A percentile compares a stretch with the other conserved stretches of the same genome.
phyloP scores from a whole-genome alignment of 345 rosid genomes.

The Linum tenue region DNA sequence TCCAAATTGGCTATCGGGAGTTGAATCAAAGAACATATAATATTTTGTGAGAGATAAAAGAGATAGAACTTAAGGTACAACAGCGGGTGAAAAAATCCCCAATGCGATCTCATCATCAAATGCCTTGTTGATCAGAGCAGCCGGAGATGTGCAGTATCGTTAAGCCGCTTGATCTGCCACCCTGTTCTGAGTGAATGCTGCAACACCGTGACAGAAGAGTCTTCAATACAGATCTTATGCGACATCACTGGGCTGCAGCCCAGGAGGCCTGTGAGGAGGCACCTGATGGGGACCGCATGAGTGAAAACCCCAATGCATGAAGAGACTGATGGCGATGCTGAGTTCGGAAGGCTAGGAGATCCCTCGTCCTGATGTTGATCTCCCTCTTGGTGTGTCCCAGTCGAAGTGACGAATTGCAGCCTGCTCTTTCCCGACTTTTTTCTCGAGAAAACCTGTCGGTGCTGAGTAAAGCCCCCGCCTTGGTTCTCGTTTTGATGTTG shows the following conservation, averaged over 20 bases:
- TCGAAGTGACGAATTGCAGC: constrained; percentile 62
- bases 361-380: constrained; percentile 38
- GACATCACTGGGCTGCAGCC: constrained; percentile 73
- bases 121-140: constrained; percentile 31
- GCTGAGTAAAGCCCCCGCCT: constrained; percentile 36
- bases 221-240: constrained; percentile 68
- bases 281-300: constrained; percentile 73
- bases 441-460: constrained; percentile 44
- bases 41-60: neutral
- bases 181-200: constrained; percentile 80
- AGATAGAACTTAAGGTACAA: constrained; percentile 27
- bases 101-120: neutral
- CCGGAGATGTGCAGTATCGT: constrained; percentile 82
- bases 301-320: constrained; percentile 67
- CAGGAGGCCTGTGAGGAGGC: constrained; percentile 73
- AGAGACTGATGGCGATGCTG: constrained; percentile 32
- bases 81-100: constrained; percentile 11
- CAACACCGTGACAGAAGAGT: constrained; percentile 81
- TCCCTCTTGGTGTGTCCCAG: constrained; percentile 46
- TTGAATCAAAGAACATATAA: too few species aligned
- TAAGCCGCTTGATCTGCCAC: constrained; percentile 85
- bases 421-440: constrained; percentile 94
- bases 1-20: constrained; percentile 9
- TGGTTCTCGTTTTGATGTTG: constrained; percentile 37
- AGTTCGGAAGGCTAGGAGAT: constrained; percentile 43